Evolutionary conservation across 495 filamentous ascomycete genomes (phyloP).

Genomic region (Daldinia caldariorum): DNA sequence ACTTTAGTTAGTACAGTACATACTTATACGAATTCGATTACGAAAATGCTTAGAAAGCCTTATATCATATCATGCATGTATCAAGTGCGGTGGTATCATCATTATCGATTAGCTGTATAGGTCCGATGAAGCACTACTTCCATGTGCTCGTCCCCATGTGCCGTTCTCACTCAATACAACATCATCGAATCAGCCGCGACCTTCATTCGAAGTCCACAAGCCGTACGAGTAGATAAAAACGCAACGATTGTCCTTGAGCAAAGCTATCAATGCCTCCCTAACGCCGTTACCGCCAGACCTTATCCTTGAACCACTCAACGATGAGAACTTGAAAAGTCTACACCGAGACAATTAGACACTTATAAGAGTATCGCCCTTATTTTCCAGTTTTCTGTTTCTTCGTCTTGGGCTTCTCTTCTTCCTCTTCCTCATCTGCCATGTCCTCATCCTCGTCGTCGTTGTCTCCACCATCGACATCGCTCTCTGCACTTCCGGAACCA

Average conservation of each 20-base stretch:
- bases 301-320: slow-evolving; percentile 25
- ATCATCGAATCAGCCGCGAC: background rate
- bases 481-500: slow-evolving; percentile 72
- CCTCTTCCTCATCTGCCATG: slow-evolving; percentile 48
- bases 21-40: background rate
- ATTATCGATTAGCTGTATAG: slow-evolving; percentile 8
- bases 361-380: slow-evolving; percentile 11
- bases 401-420: slow-evolving; percentile 56
- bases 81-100: slow-evolving; percentile 12
- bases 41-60: background rate
- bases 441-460: slow-evolving; percentile 49
- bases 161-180: slow-evolving; percentile 8
- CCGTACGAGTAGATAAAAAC: slow-evolving; percentile 10
- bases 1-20: too few species aligned
- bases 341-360: slow-evolving; percentile 14
- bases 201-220: slow-evolving; percentile 4
- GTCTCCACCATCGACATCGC: slow-evolving; percentile 53
- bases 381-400: slow-evolving; percentile 60
- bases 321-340: slow-evolving; percentile 23
- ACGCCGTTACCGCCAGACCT: slow-evolving; percentile 36
- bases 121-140: slow-evolving; percentile 10
- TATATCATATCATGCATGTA: background rate
- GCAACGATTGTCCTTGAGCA: slow-evolving; percentile 9
- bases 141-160: slow-evolving; percentile 1
- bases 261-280: slow-evolving; percentile 26